A percentile compares a stretch with the other conserved stretches of the same genome.
Evolutionary conservation across 257 asterid species (phyloP).

Genomic region (Solanum sejunctum): DNA sequence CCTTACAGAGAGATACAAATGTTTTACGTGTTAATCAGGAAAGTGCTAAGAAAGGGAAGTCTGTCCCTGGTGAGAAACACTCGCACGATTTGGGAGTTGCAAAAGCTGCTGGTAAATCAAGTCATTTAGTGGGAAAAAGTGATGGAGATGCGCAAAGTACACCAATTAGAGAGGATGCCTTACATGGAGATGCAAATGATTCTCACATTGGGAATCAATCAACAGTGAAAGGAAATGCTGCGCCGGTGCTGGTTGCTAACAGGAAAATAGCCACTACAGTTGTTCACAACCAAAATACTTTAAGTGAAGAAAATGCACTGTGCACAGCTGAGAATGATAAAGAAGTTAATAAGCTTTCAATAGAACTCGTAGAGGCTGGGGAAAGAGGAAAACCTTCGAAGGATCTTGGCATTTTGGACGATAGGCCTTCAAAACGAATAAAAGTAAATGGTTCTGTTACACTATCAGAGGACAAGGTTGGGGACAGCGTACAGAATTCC

Average conservation of each 20-base stretch:
- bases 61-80: slow-evolving; percentile 11
- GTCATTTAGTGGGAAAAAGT: slow-evolving; percentile 6
- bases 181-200: slow-evolving; percentile 15
- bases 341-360: slow-evolving; percentile 5
- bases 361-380: slow-evolving; percentile 10
- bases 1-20: slow-evolving; percentile 9
- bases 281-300: slow-evolving; percentile 2
- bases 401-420: slow-evolving; percentile 14
- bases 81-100: slow-evolving; percentile 15
- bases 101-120: slow-evolving; percentile 11
- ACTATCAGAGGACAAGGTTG: slow-evolving; percentile 7
- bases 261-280: neutral
- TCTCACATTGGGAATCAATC: neutral
- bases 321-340: neutral
- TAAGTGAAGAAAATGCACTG: slow-evolving; percentile 9
- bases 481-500: slow-evolving; percentile 6
- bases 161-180: slow-evolving; percentile 3
- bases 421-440: slow-evolving; percentile 22
- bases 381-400: slow-evolving; percentile 18
- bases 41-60: neutral
- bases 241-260: slow-evolving; percentile 1
- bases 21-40: neutral
- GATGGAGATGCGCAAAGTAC: slow-evolving; percentile 9
- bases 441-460: slow-evolving; percentile 15
- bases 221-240: neutral